Base-by-base conservation (phyloP, 345 rosid genomes). In the Chamaenerion angustifolium region DNA sequence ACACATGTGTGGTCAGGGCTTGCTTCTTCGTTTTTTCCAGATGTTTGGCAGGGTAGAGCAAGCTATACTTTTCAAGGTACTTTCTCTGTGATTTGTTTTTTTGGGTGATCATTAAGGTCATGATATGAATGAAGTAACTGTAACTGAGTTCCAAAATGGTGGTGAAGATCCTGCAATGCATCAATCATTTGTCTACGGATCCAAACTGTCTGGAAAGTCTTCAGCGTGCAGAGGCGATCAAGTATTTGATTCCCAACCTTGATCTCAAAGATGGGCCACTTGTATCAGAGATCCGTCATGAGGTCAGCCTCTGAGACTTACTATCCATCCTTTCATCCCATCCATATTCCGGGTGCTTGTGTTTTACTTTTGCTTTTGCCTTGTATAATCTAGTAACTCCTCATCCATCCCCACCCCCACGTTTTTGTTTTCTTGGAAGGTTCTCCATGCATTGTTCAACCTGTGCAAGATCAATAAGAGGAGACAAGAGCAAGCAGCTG, bases 401-500 rank as follows among this genome's bases (percentile, higher is more conserved):
- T n/a, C n/a, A n/a, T n/a, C n/a, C n/a, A n/a, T n/a, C n/a, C n/a
- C n/a, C n/a, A n/a, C n/a, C n/a, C n/a, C n/a, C 1, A 21, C 25
- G 4, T 21, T 5, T 18, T 13, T 27, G 15, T 25, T 23, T 47
- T 1, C 27, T 57, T 56, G 72, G 73, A 58, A 93, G 99, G 99
- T 93, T 40, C 99, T 93, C 64, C 70, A 78, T 76, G 86, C 99
- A 6, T 73, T 93, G 25, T 85, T 93, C 80, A 93, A 88, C 63
- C 81, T 93, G 59, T 93, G 96, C 85, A 93, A 93, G 78, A 93
- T 93, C 72, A 93, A 93, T 70, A 88, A 88, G 76, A 80, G 95
- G 80, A 80, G 96, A 57, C 99, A 93, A 72, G 99, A 93, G 65
- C 96, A 88, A 72, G 99, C 99, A 8, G 96, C 99, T 46, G 99